phyloP scores from a whole-genome alignment of 139 green algal species.

The Auxenochlorella pyrenoidosa region DNA sequence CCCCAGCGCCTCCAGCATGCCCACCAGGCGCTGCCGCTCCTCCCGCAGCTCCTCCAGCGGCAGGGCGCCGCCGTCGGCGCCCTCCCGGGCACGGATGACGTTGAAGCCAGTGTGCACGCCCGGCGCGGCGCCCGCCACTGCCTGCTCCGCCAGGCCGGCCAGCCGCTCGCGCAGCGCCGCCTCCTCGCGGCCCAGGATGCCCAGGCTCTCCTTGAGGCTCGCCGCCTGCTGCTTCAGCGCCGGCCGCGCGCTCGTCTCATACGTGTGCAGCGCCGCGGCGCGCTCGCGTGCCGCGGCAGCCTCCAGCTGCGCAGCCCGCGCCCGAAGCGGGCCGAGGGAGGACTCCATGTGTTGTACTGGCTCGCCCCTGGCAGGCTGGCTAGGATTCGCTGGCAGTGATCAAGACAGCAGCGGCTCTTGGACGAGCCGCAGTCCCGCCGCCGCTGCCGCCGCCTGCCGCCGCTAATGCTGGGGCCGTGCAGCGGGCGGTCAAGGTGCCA shows the following conservation, averaged over 20 bases:
- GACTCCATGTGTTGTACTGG: background rate
- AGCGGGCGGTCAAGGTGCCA: too few relatives aligned
- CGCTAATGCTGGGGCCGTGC: background rate
- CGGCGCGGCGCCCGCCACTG: constrained; percentile 4
- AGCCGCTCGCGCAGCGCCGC: constrained; percentile 8
- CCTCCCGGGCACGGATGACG: constrained; percentile 45
- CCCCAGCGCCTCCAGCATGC: constrained; percentile 41
- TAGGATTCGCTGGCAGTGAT: background rate
- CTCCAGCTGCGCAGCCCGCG: constrained; percentile 34
- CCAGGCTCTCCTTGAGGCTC: constrained; percentile 23
- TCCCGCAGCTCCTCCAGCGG: constrained; percentile 31
- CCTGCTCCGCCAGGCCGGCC: background rate
- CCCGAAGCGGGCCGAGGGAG: constrained; percentile 23
- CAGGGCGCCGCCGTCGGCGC: constrained; percentile 37
- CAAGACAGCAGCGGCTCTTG: background rate
- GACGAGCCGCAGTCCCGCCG: background rate
- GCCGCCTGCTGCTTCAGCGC: constrained; percentile 36
- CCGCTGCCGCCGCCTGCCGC: background rate
- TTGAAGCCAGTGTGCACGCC: constrained; percentile 54
- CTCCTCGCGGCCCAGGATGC: constrained; percentile 18
- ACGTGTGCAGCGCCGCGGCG: constrained; percentile 11
- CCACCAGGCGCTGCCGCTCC: constrained; percentile 47
- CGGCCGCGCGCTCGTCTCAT: constrained; percentile 10
- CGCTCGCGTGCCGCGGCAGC: constrained; percentile 18
- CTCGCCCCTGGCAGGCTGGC: background rate